Evolutionary conservation across 768 basidiomycete genomes (phyloP).

Genomic region (Leccinellum luteum): DNA sequence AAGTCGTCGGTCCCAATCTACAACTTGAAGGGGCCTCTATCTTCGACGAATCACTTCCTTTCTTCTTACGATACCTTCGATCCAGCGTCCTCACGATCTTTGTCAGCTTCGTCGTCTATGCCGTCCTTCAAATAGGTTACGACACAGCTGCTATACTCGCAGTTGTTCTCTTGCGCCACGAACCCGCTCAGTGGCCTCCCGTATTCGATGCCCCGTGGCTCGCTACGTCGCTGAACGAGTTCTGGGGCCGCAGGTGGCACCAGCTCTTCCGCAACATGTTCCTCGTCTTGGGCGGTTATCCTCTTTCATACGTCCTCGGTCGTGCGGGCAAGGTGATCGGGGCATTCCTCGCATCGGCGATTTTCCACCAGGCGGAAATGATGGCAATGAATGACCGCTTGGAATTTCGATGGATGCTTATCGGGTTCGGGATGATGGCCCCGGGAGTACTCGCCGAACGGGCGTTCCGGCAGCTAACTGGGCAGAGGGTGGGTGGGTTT

Average conservation of each 20-base stretch:
- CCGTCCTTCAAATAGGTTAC: conserved; percentile 40
- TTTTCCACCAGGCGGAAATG: conserved; percentile 52
- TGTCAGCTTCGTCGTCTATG: conserved; percentile 44
- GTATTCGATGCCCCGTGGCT: conserved; percentile 33
- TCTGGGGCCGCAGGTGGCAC: conserved; percentile 41
- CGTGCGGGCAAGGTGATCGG: conserved; percentile 49
- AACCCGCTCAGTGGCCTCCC: conserved; percentile 34
- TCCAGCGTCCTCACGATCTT: conserved; percentile 43
- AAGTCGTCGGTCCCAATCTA: conserved; percentile 18
- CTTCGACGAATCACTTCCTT: conserved; percentile 31
- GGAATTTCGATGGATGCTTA: conserved; percentile 39
- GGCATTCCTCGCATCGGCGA: conserved; percentile 53
- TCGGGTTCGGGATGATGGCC: conserved; percentile 56
- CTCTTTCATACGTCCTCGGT: conserved; percentile 40
- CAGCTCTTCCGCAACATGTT: conserved; percentile 31
- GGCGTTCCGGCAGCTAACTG: conserved; percentile 19
- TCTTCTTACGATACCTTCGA: conserved; percentile 29
- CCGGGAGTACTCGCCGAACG: conserved; percentile 49
- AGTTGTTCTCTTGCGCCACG: conserved; percentile 29
- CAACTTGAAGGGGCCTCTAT: conserved; percentile 32
- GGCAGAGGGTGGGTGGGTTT: conserved; percentile 29
- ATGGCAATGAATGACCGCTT: conserved; percentile 49
- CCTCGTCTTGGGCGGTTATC: conserved; percentile 31
- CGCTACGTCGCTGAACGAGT: conserved; percentile 35
- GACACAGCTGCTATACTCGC: conserved; percentile 21